Conservation (phyloP, 148 eudicot species). For the Tetragonia tetragonoides region DNA sequence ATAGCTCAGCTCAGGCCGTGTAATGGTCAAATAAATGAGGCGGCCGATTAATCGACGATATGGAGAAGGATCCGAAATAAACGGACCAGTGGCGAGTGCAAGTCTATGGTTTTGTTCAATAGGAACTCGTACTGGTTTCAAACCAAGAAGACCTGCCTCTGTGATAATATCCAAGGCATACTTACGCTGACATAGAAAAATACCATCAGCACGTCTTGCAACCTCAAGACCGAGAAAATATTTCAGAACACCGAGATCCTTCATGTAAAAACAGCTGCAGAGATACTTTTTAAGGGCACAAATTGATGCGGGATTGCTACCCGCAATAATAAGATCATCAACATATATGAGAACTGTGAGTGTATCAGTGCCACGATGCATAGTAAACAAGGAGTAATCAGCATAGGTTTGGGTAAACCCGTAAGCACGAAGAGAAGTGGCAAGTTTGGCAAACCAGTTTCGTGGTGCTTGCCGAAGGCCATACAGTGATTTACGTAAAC, state of each 20-base stretch:
- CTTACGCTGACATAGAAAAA: not conserved
- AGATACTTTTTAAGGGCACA: not conserved
- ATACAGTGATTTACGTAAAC: not conserved
- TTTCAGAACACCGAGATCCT: not conserved
- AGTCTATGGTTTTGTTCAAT: too few species aligned
- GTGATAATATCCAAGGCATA: not conserved
- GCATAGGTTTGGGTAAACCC: not conserved
- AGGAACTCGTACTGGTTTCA: not conserved
- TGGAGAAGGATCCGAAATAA: too few species aligned
- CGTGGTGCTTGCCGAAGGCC: not conserved
- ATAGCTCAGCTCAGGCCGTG: not conserved
- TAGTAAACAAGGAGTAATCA: not conserved
- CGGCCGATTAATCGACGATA: too few species aligned
- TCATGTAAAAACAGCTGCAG: not conserved
- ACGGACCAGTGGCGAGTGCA: too few species aligned
- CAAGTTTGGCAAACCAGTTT: not conserved
- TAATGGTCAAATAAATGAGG: not conserved
- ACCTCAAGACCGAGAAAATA: not conserved
- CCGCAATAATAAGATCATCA: not conserved
- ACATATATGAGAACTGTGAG: not conserved
- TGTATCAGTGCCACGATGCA: not conserved
- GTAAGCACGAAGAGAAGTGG: not conserved
- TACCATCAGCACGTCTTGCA: not conserved
- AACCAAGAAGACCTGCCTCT: not conserved
- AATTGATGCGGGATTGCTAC: not conserved